Evolutionary conservation across 2,329 filamentous ascomycete genomes (phyloP).

Genomic region (Chaetomiaceae sp.): DNA sequence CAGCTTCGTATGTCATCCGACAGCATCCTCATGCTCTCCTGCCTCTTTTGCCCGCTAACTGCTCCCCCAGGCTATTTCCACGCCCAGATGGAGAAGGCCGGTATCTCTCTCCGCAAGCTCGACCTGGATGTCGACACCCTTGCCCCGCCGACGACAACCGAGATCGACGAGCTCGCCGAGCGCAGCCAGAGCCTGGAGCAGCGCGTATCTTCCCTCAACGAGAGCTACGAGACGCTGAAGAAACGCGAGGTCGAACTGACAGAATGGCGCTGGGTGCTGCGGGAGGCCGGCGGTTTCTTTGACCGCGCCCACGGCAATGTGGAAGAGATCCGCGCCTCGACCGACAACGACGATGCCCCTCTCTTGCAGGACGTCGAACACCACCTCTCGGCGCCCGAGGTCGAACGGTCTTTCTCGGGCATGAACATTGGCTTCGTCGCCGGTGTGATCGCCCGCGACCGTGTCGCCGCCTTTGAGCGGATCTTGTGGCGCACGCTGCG

Average conservation of each 20-base stretch:
- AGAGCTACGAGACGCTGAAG: slow-evolving; percentile 98
- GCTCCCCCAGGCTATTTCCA: slow-evolving; percentile 79
- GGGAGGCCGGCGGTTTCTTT: slow-evolving; percentile 96
- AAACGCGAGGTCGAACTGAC: slow-evolving; percentile 95
- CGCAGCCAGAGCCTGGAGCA: slow-evolving; percentile 90
- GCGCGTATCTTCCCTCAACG: slow-evolving; percentile 84
- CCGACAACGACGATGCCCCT: slow-evolving; percentile 87
- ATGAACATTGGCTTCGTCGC: slow-evolving; percentile 99
- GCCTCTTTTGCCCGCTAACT: slow-evolving; percentile 3
- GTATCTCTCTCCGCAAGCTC: slow-evolving; percentile 80
- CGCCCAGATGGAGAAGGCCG: slow-evolving; percentile 88
- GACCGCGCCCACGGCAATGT: slow-evolving; percentile 94
- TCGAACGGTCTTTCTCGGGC: slow-evolving; percentile 82
- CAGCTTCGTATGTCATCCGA: slow-evolving; percentile 71
- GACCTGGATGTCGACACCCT: slow-evolving; percentile 86
- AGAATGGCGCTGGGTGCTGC: slow-evolving; percentile 96
- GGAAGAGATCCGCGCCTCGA: slow-evolving; percentile 89
- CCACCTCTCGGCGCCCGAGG: slow-evolving; percentile 61
- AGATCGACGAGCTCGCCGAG: slow-evolving; percentile 94
- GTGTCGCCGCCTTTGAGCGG: slow-evolving; percentile 91
- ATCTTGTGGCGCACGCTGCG: slow-evolving; percentile 96
- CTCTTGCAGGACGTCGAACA: slow-evolving; percentile 91
- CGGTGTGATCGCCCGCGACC: slow-evolving; percentile 88
- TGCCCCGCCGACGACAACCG: slow-evolving; percentile 81
- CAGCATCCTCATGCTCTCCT: neutral